These are phyloP conservation scores for Plasmodium coatneyi DNA, from an alignment of 169 alveolate genomes.

Conservation along the genomic window DNA sequence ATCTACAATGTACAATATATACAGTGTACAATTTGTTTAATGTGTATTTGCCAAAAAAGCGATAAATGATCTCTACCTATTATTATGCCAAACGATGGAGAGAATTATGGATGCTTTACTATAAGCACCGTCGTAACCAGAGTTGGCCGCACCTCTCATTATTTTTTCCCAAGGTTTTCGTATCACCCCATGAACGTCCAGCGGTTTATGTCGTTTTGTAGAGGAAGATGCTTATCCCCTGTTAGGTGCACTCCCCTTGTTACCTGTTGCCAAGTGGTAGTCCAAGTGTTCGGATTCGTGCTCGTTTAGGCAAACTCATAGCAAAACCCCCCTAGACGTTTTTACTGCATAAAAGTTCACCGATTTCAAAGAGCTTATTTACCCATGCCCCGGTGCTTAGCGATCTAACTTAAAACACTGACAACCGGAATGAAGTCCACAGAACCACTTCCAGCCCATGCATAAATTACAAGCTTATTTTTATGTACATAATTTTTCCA, in stretches of 20 bases:
- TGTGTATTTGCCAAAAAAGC: not conserved
- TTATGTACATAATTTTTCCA: not conserved
- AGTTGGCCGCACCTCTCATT: not conserved
- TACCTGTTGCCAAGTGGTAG: not conserved
- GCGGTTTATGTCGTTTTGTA: not conserved
- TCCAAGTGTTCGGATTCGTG: not conserved
- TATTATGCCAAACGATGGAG: not conserved
- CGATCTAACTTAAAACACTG: not conserved
- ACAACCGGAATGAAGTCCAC: not conserved
- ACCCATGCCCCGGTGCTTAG: not conserved
- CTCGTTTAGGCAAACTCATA: not conserved
- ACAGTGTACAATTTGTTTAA: not conserved
- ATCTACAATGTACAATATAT: not conserved
- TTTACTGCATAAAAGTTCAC: not conserved
- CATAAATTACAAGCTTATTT: not conserved
- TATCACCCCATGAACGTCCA: not conserved
- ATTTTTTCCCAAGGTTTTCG: not conserved
- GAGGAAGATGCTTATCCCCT: not conserved
- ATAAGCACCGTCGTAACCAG: not conserved
- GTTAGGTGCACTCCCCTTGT: not conserved
- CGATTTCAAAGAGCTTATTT: not conserved
- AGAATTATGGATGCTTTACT: not conserved
- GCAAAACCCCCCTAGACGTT: not conserved
- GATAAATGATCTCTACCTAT: not conserved
- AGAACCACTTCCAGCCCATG: not conserved